Evolutionary conservation across 129 eudicot genomes (phyloP), one percentile per base, ranked within the genome.

Genomic region (Chrysanthemum makinoi): DNA sequence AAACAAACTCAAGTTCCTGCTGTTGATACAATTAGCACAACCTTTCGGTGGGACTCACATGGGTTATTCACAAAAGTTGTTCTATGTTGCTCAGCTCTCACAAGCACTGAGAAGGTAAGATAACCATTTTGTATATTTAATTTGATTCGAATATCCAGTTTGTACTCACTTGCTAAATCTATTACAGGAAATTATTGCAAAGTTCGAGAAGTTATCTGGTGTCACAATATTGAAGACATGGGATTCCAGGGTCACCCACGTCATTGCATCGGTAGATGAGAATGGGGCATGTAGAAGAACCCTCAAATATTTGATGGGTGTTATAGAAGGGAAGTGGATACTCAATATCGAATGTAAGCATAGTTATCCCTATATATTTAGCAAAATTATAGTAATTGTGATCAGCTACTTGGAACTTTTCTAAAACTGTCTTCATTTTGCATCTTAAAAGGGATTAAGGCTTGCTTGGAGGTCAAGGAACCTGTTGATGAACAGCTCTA

Each of bases 271-370:
- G 10, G 82, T 81, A 12, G 96, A 90, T 83, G 96, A 88, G 74
- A 95, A 88, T 73, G 96, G 92, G 12, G 95, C 96, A 48, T 88
- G 99, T 72, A 81, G 86, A 86, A 85, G 99, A 68, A 95, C 99
- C 61, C 95, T 95, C 33, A 90, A 95, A 73, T 87, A 84, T 81
- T 76, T 95, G 76, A 95, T 90, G 97, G 99, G 91, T 28, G 80
- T 95, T 69, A 79, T 95, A 77, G 96, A 86, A 76, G 99, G 99
- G 49, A 95, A 95, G 78, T 95, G 99, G 99, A 83, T 90, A 47
- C 68, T 95, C 62, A 86, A 76, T 65, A 80, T 81, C 20, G 83
- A 88, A 57, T 95, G 99, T 95, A 63, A 86, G 99, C 80, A 39
- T 47, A 53, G 3, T 1, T 6, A 15, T 50, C 12, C 3, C 14